Percentiles rank a stretch among this genome's conserved stretches.
Conservation (phyloP, 768 basidiomycete genomes). For the Chalciporus sphaerocephalus region DNA sequence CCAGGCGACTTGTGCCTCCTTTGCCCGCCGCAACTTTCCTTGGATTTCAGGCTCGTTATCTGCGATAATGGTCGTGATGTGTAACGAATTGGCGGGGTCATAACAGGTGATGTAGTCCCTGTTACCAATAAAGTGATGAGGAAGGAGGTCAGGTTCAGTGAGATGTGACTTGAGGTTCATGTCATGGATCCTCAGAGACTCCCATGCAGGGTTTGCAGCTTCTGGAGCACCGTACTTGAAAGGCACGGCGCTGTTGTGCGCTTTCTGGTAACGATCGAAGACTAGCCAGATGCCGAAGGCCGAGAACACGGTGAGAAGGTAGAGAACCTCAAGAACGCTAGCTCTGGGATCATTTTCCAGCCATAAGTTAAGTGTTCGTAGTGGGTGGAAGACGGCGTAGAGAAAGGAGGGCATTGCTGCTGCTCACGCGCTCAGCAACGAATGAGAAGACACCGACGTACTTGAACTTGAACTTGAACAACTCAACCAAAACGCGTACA, state of each 20-base stretch:
- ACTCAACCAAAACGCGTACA: slow-evolving; percentile 3
- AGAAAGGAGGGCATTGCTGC: slow-evolving; percentile 30
- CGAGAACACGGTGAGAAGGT: slow-evolving; percentile 65
- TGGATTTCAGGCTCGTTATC: slow-evolving; percentile 70
- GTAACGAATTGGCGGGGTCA: slow-evolving; percentile 85
- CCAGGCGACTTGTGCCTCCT: slow-evolving; percentile 70
- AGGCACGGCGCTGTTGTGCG: slow-evolving; percentile 66
- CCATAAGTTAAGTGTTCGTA: slow-evolving; percentile 46
- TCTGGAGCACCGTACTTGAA: slow-evolving; percentile 58
- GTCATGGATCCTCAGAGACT: slow-evolving; percentile 49
- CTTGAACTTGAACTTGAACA: slow-evolving; percentile 4
- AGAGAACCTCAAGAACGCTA: slow-evolving; percentile 56
- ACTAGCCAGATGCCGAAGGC: slow-evolving; percentile 79
- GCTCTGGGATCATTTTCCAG: slow-evolving; percentile 46
- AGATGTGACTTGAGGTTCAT: slow-evolving; percentile 66
- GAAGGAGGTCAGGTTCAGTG: slow-evolving; percentile 49
- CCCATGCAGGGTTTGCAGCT: slow-evolving; percentile 55
- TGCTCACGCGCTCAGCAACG: slow-evolving; percentile 5
- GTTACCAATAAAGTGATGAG: slow-evolving; percentile 40
- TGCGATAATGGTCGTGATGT: slow-evolving; percentile 73
- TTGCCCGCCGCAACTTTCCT: slow-evolving; percentile 63
- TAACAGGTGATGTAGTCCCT: slow-evolving; percentile 82
- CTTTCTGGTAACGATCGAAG: slow-evolving; percentile 66
- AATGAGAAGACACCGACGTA: slow-evolving; percentile 2
- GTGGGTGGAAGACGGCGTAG: slow-evolving; percentile 45